Evolutionary conservation across 2,329 filamentous ascomycete genomes (phyloP).

Genomic region (Exserohilum turcica): DNA sequence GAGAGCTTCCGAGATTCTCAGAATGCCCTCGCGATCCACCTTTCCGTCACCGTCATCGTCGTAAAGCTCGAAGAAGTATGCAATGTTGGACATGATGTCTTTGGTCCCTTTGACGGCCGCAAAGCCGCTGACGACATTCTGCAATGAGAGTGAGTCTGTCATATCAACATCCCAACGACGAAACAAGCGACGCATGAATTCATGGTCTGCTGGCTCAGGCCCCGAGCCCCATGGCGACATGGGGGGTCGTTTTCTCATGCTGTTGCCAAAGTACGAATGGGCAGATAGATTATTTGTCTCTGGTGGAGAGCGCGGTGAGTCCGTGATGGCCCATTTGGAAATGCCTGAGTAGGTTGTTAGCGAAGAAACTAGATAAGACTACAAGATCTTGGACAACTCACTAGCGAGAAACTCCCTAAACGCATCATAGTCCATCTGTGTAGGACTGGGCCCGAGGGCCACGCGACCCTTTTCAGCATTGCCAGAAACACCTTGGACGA

Average conservation of each 20-base stretch:
- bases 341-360: constrained; percentile 60
- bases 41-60: constrained; percentile 90
- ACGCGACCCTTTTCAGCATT: constrained; percentile 81
- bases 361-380: not conserved
- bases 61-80: constrained; percentile 96
- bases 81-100: constrained; percentile 97
- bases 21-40: constrained; percentile 92
- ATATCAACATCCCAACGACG: constrained; percentile 83
- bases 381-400: constrained; percentile 22
- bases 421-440: constrained; percentile 94
- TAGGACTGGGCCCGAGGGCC: constrained; percentile 85
- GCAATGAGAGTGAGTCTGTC: constrained; percentile 77
- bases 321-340: constrained; percentile 90
- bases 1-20: constrained; percentile 91
- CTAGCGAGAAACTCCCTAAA: constrained; percentile 90
- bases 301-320: constrained; percentile 71
- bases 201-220: constrained; percentile 83
- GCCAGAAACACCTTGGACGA: constrained; percentile 55
- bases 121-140: constrained; percentile 89
- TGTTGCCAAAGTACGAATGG: constrained; percentile 62
- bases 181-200: constrained; percentile 90
- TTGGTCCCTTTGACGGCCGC: constrained; percentile 89
- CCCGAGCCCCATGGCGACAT: constrained; percentile 63
- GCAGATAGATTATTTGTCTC: constrained; percentile 58
- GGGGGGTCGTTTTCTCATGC: constrained; percentile 48